These are phyloP conservation scores for Globisporangium viniferum DNA, from an alignment of 352 stramenopile genomes.

Conservation along the genomic window DNA sequence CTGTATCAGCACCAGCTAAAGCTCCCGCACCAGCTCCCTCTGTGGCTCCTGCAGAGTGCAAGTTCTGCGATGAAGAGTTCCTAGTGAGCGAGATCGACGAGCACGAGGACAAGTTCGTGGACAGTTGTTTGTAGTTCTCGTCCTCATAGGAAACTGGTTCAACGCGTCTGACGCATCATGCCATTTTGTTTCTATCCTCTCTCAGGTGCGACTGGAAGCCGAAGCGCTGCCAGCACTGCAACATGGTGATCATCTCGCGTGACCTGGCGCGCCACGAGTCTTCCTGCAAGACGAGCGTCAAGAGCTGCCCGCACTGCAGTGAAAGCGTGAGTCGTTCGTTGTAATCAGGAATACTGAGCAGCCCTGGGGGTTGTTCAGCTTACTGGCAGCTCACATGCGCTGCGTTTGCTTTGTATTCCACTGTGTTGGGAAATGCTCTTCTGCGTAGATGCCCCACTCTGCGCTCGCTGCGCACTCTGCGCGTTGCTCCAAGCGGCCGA, in stretches of 20 bases:
- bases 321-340: constrained; percentile 39
- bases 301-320: constrained; percentile 63
- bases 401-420: not conserved
- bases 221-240: constrained; percentile 74
- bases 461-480: constrained; percentile 42
- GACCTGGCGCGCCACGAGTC: constrained; percentile 62
- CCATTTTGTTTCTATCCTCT: not conserved
- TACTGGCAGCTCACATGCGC: not conserved
- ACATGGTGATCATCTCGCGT: constrained; percentile 77
- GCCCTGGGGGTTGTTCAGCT: not conserved
- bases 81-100: constrained; percentile 39
- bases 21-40: constrained; percentile 1
- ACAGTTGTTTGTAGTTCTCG: not conserved
- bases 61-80: constrained; percentile 81
- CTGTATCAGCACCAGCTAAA: not conserved
- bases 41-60: constrained; percentile 39
- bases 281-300: constrained; percentile 62
- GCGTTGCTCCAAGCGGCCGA: constrained; percentile 68
- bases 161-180: too few relatives aligned
- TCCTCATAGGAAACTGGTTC: too few relatives aligned
- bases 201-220: constrained; percentile 75
- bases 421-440: not conserved
- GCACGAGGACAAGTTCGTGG: constrained; percentile 56
- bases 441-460: constrained; percentile 46
- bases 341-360: not conserved